phyloP scores from a whole-genome alignment of 2,329 filamentous ascomycete species.

The Colletotrichum musicola region DNA sequence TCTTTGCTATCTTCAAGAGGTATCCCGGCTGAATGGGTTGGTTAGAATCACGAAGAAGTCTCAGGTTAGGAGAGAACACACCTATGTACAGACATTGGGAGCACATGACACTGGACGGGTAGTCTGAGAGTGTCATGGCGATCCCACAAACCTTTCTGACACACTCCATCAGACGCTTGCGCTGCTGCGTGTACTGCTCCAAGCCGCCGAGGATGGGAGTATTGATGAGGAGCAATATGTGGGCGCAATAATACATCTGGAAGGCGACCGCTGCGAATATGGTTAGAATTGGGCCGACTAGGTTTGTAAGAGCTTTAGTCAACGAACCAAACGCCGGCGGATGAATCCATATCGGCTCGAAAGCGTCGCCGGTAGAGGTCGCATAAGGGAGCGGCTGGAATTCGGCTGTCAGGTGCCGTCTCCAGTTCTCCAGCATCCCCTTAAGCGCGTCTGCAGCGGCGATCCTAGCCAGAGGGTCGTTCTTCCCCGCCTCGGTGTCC shows the following conservation, averaged over 20 bases:
- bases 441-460: slow-evolving; percentile 59
- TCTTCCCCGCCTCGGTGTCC: slow-evolving; percentile 24
- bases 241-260: slow-evolving; percentile 41
- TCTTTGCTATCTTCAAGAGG: slow-evolving; percentile 20
- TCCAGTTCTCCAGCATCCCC: slow-evolving; percentile 64
- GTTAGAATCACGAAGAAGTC: neutral
- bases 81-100: slow-evolving; percentile 44
- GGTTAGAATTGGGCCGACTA: too few species aligned
- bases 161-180: slow-evolving; percentile 40
- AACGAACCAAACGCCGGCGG: slow-evolving; percentile 40
- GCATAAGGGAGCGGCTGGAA: slow-evolving; percentile 55
- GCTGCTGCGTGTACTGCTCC: slow-evolving; percentile 39
- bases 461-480: slow-evolving; percentile 58
- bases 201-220: slow-evolving; percentile 39
- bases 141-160: slow-evolving; percentile 43
- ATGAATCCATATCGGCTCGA: slow-evolving; percentile 41
- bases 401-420: slow-evolving; percentile 55
- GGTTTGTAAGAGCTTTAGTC: too few species aligned
- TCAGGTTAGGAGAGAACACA: neutral
- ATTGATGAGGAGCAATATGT: slow-evolving; percentile 39
- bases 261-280: slow-evolving; percentile 41
- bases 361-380: slow-evolving; percentile 24
- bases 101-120: slow-evolving; percentile 42
- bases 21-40: slow-evolving; percentile 20
- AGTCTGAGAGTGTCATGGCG: slow-evolving; percentile 41